phyloP scores from a whole-genome alignment of 768 basidiomycete species.

The Mycena epipterygia region DNA sequence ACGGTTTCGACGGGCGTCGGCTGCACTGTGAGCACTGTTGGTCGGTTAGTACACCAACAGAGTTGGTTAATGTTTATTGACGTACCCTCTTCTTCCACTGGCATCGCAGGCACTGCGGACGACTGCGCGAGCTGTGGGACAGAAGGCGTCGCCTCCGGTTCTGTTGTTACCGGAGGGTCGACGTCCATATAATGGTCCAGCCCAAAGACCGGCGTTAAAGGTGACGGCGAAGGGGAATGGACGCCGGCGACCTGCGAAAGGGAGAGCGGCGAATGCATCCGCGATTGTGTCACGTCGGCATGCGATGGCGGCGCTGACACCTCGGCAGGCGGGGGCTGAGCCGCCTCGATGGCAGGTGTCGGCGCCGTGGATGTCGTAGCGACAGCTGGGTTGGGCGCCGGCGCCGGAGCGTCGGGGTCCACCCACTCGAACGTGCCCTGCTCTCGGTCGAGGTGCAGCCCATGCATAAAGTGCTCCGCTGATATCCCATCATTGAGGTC shows the following conservation, averaged over 20 bases:
- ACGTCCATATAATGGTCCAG: conserved; percentile 24
- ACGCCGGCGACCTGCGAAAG: conserved; percentile 25
- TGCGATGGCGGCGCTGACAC: neutral
- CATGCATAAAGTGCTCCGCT: conserved; percentile 29
- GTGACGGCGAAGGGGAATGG: conserved; percentile 18
- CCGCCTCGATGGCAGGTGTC: neutral
- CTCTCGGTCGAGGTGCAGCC: conserved; percentile 31
- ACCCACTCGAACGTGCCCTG: conserved; percentile 32
- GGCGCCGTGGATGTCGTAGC: neutral
- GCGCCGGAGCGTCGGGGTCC: neutral
- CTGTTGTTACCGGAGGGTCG: conserved; percentile 8
- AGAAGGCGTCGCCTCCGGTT: neutral
- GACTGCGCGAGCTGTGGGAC: neutral
- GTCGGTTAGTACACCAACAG: neutral
- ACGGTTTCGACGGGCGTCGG: neutral
- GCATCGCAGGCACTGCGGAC: neutral
- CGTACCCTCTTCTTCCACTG: neutral
- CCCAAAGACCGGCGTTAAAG: conserved; percentile 23
- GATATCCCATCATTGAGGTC: conserved; percentile 34
- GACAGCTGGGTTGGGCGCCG: neutral
- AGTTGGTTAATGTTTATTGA: neutral
- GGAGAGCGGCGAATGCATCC: conserved; percentile 25
- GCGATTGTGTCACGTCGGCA: neutral
- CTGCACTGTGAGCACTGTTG: neutral
- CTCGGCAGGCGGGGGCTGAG: neutral